phyloP scores from a whole-genome alignment of 1,139 yeast species.

The Arxiozyma bovina region DNA sequence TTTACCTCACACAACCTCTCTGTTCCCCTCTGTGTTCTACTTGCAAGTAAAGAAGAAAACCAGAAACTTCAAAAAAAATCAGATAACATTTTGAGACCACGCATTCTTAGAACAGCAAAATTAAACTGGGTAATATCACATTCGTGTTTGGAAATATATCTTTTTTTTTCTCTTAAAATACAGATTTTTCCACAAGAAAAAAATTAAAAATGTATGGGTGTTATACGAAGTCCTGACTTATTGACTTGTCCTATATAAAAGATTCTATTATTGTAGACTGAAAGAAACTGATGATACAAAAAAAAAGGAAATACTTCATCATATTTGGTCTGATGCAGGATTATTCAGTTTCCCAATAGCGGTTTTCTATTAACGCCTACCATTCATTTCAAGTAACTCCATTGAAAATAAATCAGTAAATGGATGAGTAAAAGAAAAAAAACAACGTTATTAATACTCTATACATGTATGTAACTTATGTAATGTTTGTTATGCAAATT shows the following conservation, averaged over 20 bases:
- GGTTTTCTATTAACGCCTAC: neutral
- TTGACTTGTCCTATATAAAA: no score
- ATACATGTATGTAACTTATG: neutral
- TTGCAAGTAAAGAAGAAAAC: neutral
- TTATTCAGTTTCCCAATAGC: neutral
- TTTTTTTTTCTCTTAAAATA: no score
- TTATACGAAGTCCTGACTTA: neutral
- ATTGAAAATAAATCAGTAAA: no score
- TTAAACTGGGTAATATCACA: neutral
- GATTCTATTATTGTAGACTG: neutral
- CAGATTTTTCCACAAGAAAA: neutral
- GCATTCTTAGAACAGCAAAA: neutral
- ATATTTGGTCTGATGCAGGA: neutral
- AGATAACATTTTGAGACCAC: neutral
- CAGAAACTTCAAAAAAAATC: neutral
- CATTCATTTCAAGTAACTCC: no score
- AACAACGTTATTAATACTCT: neutral
- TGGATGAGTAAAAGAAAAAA: neutral
- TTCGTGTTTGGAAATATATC: neutral
- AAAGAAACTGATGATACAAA: no score
- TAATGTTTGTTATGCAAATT: constrained; percentile 4
- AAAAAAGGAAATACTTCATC: neutral
- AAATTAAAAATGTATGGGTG: neutral
- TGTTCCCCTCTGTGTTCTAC: neutral
- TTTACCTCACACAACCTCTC: neutral